These are phyloP conservation scores for Sabuloglossum arenarium DNA, from an alignment of 495 filamentous ascomycete species.

Conservation along the genomic window DNA sequence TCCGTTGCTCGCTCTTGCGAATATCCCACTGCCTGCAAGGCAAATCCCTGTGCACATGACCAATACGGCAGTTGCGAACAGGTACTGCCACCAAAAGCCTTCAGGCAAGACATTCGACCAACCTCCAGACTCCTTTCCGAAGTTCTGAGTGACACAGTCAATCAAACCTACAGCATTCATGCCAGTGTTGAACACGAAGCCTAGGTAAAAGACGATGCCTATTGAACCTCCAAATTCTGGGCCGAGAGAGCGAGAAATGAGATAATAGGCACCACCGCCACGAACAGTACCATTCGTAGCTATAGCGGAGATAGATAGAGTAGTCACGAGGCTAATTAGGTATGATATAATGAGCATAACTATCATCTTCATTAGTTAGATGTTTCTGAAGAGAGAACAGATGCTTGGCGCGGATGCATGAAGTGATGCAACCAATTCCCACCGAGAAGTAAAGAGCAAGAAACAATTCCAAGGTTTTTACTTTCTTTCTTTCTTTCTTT, in stretches of 20 bases:
- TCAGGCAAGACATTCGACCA: constrained; percentile 42
- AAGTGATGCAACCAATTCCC: background rate
- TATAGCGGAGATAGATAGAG: constrained; percentile 70
- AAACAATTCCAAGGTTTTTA: background rate
- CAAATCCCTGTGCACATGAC: constrained; percentile 57
- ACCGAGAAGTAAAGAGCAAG: background rate
- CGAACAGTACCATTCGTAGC: constrained; percentile 80
- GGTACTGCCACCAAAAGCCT: constrained; percentile 59
- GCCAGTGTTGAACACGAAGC: constrained; percentile 66
- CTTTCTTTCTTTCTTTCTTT: background rate
- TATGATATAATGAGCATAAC: constrained; percentile 54
- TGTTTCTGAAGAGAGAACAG: background rate
- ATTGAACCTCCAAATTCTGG: constrained; percentile 88
- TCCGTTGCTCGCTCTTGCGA: constrained; percentile 59
- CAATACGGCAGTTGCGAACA: constrained; percentile 54
- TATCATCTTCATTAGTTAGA: constrained; percentile 13
- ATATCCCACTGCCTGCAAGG: constrained; percentile 60
- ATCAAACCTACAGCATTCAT: constrained; percentile 79
- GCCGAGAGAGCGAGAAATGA: constrained; percentile 70
- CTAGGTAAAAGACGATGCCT: constrained; percentile 73
- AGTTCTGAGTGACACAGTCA: constrained; percentile 61
- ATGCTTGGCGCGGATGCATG: no score
- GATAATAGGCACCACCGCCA: constrained; percentile 72
- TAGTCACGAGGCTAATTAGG: constrained; percentile 62
- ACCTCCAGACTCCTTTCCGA: constrained; percentile 37